Percentiles rank a stretch among this genome's conserved stretches.
Evolutionary conservation across 2,329 filamentous ascomycete species (phyloP).

Genomic region (Claviceps purpurea): DNA sequence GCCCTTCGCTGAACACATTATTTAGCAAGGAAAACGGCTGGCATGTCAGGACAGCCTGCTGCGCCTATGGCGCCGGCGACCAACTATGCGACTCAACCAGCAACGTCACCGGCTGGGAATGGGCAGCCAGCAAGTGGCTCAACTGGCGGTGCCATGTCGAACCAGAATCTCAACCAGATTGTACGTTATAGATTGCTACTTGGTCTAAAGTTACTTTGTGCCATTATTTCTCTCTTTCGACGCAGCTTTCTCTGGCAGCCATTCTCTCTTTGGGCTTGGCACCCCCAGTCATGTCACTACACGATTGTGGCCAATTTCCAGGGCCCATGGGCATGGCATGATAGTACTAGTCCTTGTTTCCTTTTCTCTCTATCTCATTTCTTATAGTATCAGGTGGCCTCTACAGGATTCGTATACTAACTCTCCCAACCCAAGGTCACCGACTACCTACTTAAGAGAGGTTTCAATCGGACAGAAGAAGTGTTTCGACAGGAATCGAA

Average conservation of each 20-base stretch:
- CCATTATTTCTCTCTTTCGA: constrained; percentile 9
- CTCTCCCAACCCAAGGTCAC: constrained; percentile 43
- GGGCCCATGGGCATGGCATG: background rate
- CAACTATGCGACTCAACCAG: constrained; percentile 19
- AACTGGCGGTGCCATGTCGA: constrained; percentile 43
- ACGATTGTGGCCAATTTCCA: background rate
- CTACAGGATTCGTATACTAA: constrained; percentile 6
- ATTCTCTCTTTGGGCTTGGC: background rate
- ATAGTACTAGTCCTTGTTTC: background rate
- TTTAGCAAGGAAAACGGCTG: background rate
- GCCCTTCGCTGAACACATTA: background rate
- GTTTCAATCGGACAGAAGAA: constrained; percentile 84
- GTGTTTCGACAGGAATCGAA: constrained; percentile 85
- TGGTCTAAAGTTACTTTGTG: background rate
- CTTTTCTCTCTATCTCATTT: no score
- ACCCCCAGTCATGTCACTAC: background rate
- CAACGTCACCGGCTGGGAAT: constrained; percentile 19
- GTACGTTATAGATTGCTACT: constrained; percentile 48
- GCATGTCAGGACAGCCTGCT: constrained; percentile 23
- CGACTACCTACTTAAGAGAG: constrained; percentile 90
- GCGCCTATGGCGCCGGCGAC: constrained; percentile 16
- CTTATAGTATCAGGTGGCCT: background rate
- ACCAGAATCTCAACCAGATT: constrained; percentile 90
- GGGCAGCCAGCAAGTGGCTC: constrained; percentile 19
- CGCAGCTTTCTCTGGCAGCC: background rate